Percentiles rank a stretch among this genome's conserved stretches.
phyloP scores from a whole-genome alignment of 106 monocot genomes.

The Acorus calamus region DNA sequence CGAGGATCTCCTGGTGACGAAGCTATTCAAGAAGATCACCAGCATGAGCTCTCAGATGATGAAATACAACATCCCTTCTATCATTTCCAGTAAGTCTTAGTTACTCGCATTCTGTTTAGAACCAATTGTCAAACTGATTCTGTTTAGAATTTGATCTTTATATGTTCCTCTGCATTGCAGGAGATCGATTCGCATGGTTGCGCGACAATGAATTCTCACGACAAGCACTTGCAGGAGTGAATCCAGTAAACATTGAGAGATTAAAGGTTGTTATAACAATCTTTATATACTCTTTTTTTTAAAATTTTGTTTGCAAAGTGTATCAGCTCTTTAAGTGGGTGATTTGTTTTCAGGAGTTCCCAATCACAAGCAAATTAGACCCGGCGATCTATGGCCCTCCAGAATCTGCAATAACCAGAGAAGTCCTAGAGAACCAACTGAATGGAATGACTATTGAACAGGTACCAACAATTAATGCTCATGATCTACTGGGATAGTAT shows the following conservation, averaged over 20 bases:
- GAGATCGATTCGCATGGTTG: slow-evolving; percentile 68
- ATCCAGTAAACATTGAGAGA: slow-evolving; percentile 54
- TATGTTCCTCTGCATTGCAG: too few species aligned
- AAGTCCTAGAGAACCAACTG: slow-evolving; percentile 36
- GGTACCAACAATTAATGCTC: slow-evolving; percentile 12
- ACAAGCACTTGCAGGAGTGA: slow-evolving; percentile 65
- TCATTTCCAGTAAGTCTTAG: slow-evolving; percentile 39
- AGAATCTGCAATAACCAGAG: slow-evolving; percentile 62
- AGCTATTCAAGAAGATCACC: slow-evolving; percentile 10
- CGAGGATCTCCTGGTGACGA: slow-evolving; percentile 9
- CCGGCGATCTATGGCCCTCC: slow-evolving; percentile 47
- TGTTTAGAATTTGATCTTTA: too few species aligned
- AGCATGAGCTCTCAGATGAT: slow-evolving; percentile 26
- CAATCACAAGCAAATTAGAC: slow-evolving; percentile 55
- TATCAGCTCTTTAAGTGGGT: not conserved
- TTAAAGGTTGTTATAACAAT: slow-evolving; percentile 25
- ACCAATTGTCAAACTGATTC: not conserved
- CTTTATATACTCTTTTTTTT: not conserved
- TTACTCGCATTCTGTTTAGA: not conserved
- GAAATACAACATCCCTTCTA: slow-evolving; percentile 51
- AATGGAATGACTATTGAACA: slow-evolving; percentile 58
- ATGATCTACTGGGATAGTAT: too few species aligned
- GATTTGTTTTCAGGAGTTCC: slow-evolving; percentile 38
- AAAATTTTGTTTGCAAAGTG: not conserved
- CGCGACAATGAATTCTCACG: slow-evolving; percentile 68